A percentile compares a stretch with the other conserved stretches of the same genome.
Conservation (phyloP, 768 basidiomycete species). For the Lactarius hatsudake region DNA sequence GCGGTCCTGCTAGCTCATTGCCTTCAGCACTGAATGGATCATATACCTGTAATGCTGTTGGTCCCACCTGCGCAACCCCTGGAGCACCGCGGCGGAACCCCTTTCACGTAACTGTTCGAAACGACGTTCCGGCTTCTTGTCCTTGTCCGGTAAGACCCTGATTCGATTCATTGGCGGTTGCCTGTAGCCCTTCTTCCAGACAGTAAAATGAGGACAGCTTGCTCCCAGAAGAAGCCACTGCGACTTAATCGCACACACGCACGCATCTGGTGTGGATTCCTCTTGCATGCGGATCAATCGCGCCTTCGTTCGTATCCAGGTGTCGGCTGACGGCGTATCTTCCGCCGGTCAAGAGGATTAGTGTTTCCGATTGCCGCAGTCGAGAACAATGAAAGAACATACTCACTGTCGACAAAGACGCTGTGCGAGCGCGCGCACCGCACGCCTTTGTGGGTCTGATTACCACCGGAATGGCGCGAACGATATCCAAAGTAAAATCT, state of each 20-base stretch:
- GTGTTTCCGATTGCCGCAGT: neutral
- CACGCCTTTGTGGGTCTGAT: neutral
- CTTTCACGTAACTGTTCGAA: neutral
- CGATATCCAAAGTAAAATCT: neutral
- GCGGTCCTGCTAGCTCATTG: neutral
- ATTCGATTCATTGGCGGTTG: constrained; percentile 13
- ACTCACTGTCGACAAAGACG: neutral
- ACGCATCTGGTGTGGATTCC: neutral
- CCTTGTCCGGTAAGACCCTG: neutral
- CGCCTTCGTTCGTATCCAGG: neutral
- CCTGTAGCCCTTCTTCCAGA: neutral
- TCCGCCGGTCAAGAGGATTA: neutral
- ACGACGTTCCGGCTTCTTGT: neutral
- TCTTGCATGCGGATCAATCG: neutral
- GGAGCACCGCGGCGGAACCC: neutral
- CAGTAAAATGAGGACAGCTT: neutral
- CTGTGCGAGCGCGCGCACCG: neutral
- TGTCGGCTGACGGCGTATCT: neutral
- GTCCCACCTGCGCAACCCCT: neutral
- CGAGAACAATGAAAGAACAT: neutral
- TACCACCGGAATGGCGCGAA: neutral
- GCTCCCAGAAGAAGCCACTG: neutral
- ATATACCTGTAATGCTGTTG: neutral
- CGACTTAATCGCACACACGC: neutral
- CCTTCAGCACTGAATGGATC: neutral